Percentiles rank a stretch among this genome's conserved stretches.
Evolutionary conservation across 1,284 basidiomycete genomes (phyloP).

Genomic region (Ganoderma resinaceum): DNA sequence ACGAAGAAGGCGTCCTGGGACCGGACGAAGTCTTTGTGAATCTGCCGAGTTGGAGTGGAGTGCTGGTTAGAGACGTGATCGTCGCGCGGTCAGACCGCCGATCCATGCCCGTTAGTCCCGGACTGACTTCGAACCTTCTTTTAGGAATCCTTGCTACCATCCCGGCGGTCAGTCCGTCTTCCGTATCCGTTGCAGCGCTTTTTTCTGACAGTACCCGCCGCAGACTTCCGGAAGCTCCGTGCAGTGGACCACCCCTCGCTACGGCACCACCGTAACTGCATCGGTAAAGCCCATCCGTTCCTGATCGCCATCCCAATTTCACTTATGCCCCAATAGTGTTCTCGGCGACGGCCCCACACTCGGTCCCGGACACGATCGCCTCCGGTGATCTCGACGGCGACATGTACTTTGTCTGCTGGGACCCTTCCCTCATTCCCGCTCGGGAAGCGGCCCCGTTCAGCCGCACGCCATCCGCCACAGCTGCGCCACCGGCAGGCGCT

Average conservation of each 20-base stretch:
- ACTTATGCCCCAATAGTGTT: conserved; percentile 23
- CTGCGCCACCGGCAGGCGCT: neutral
- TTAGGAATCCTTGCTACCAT: conserved; percentile 30
- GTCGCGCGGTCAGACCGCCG: conserved; percentile 23
- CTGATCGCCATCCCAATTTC: neutral
- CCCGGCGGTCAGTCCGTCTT: conserved; percentile 25
- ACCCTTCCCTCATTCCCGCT: conserved; percentile 24
- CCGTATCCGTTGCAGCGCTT: neutral
- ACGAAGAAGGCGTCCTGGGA: conserved; percentile 30
- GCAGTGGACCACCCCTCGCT: conserved; percentile 29
- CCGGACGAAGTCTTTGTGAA: conserved; percentile 33
- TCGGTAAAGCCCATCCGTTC: conserved; percentile 14
- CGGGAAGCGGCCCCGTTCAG: conserved; percentile 5
- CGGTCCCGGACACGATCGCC: conserved; percentile 31
- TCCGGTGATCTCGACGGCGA: conserved; percentile 37
- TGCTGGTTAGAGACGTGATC: conserved; percentile 26
- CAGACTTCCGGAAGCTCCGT: conserved; percentile 31
- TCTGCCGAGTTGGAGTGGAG: conserved; percentile 28
- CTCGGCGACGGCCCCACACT: conserved; percentile 25
- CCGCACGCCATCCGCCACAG: conserved; percentile 2
- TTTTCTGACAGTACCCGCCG: neutral
- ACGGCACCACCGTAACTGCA: conserved; percentile 32
- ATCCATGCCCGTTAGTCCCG: neutral
- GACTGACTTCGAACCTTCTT: neutral
- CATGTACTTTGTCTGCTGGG: conserved; percentile 32